Percentiles rank a stretch among this genome's conserved stretches.
Conservation (phyloP, 345 rosid genomes). For the Boechera retrofracta region DNA sequence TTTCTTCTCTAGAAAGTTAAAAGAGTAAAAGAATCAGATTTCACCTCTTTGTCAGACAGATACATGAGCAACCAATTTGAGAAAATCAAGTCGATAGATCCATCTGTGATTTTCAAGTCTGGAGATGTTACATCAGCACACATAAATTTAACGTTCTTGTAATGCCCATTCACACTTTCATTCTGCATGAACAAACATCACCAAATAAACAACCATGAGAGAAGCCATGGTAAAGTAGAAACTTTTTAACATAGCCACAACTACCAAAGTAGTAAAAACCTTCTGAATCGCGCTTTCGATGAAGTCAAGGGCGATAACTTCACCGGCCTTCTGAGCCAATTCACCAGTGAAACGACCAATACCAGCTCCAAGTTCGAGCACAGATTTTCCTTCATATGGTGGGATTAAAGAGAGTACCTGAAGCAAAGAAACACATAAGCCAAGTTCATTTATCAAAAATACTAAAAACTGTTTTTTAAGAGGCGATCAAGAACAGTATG, state of each 20-base stretch:
- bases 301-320: conserved; percentile 80
- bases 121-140: conserved; percentile 90
- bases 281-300: conserved; percentile 79
- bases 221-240: not conserved
- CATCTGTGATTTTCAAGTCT: conserved; percentile 62
- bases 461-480: not conserved
- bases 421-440: conserved; percentile 5
- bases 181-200: conserved; percentile 58
- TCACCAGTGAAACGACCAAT: conserved; percentile 95
- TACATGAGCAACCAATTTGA: conserved; percentile 97
- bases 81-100: conserved; percentile 77
- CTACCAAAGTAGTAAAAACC: conserved; percentile 51
- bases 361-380: conserved; percentile 94
- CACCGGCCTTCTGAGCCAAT: conserved; percentile 81
- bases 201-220: not conserved
- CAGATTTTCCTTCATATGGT: conserved; percentile 71
- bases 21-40: not conserved
- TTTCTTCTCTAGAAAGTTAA: not conserved
- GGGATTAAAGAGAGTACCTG: conserved; percentile 90
- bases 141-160: conserved; percentile 82
- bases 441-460: not conserved
- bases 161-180: conserved; percentile 73
- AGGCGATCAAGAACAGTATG: conserved; percentile 25
- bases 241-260: not conserved
- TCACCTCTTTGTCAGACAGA: conserved; percentile 94